Evolutionary conservation across 306 rosid genomes (phyloP).

Genomic region (Prunus kanzakura): DNA sequence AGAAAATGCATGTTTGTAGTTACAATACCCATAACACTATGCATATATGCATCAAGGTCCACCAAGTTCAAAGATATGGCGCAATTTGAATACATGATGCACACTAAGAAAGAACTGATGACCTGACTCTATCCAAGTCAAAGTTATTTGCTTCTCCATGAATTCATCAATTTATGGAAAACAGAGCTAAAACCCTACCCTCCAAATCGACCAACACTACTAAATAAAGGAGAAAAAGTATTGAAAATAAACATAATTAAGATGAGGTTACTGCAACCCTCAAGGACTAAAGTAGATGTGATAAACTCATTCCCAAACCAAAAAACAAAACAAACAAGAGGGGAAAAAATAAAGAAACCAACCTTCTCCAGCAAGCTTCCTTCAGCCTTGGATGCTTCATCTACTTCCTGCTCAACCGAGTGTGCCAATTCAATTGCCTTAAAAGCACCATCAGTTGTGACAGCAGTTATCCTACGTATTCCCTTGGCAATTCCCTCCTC

Average conservation of each 20-base stretch:
- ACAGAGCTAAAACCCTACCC: background rate
- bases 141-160: background rate
- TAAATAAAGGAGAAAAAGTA: background rate
- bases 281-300: background rate
- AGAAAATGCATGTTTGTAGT: background rate
- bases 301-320: background rate
- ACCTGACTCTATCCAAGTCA: background rate
- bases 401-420: constrained; percentile 77
- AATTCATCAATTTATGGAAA: background rate
- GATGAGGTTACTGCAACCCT: background rate
- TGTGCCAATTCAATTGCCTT: constrained; percentile 59
- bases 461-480: constrained; percentile 91
- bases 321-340: background rate
- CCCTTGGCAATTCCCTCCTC: constrained; percentile 99
- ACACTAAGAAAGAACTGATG: background rate
- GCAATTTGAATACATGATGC: background rate
- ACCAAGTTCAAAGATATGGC: background rate
- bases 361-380: constrained; percentile 90
- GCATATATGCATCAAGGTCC: background rate
- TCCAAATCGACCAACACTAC: background rate
- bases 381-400: constrained; percentile 55
- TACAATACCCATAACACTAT: background rate
- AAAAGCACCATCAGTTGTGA: constrained; percentile 68
- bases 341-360: background rate
- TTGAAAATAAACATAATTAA: background rate